phyloP scores from a whole-genome alignment of 2,329 filamentous ascomycete genomes.

The Amauroascus verrucosus region DNA sequence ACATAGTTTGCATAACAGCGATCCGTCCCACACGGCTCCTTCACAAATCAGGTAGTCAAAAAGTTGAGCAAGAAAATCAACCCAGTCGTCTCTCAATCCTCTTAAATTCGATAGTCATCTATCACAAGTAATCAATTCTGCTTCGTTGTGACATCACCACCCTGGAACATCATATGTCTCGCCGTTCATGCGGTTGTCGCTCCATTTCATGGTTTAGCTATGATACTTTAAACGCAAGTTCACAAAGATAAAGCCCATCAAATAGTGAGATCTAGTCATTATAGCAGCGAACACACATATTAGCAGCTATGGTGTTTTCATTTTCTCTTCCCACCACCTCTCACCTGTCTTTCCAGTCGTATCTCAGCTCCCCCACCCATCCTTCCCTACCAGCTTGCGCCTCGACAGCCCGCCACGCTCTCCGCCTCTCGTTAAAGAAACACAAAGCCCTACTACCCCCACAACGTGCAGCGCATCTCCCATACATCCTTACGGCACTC shows the following conservation, averaged over 20 bases:
- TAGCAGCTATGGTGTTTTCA: slow-evolving; percentile 65
- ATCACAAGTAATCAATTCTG: not conserved
- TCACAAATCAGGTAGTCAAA: too few species aligned
- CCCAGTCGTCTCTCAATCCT: too few species aligned
- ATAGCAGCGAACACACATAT: not conserved
- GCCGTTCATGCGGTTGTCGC: not conserved
- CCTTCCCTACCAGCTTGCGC: slow-evolving; percentile 76
- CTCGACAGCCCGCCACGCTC: slow-evolving; percentile 71
- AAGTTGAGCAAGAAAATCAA: too few species aligned
- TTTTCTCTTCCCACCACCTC: slow-evolving; percentile 86
- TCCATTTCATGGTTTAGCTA: not conserved
- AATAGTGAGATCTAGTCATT: not conserved
- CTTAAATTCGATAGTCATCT: too few species aligned
- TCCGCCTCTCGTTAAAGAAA: slow-evolving; percentile 74
- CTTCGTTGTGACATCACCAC: slow-evolving; percentile 1
- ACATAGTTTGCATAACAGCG: not conserved
- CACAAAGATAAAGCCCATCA: not conserved
- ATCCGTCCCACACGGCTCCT: too few species aligned
- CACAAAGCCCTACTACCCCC: slow-evolving; percentile 73
- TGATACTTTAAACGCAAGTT: too few species aligned
- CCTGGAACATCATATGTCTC: not conserved
- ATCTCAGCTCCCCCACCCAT: slow-evolving; percentile 69
- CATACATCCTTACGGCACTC: slow-evolving; percentile 57
- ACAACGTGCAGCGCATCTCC: slow-evolving; percentile 60
- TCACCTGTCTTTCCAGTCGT: slow-evolving; percentile 67